Conservation (phyloP, 306 rosid genomes). For the Cucurbita maxima region DNA sequence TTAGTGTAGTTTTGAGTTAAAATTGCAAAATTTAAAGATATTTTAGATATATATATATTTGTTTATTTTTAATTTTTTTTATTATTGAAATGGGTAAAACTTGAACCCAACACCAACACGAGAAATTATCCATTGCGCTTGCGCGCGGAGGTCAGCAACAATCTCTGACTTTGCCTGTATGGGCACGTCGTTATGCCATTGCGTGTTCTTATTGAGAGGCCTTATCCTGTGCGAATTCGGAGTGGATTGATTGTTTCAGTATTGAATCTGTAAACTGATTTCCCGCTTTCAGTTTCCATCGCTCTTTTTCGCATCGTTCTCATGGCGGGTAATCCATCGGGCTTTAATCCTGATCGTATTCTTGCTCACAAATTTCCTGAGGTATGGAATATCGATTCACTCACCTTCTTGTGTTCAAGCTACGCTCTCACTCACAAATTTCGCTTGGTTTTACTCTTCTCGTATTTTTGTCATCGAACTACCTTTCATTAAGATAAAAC, state of each 20-base stretch:
- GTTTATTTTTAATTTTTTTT: no score
- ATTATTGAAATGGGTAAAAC: no score
- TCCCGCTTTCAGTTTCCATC: not conserved
- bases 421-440: not conserved
- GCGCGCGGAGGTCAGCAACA: not conserved
- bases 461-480: not conserved
- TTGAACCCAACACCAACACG: no score
- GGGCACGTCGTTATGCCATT: not conserved
- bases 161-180: not conserved
- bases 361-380: constrained; percentile 57
- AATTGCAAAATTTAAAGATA: no score
- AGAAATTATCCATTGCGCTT: not conserved
- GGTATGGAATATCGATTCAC: constrained; percentile 22
- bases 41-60: no score
- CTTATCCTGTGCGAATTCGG: not conserved
- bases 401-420: not conserved
- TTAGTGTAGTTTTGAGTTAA: no score
- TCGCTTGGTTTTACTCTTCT: not conserved
- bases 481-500: not conserved
- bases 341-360: constrained; percentile 39
- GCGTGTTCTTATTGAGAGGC: not conserved
- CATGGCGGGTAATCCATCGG: constrained; percentile 26
- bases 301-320: not conserved
- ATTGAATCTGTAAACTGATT: not conserved
- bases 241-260: not conserved